A percentile compares a stretch with the other conserved stretches of the same genome.
Conservation (phyloP, 2,329 filamentous ascomycete genomes). For the Aureobasidium zeae region DNA sequence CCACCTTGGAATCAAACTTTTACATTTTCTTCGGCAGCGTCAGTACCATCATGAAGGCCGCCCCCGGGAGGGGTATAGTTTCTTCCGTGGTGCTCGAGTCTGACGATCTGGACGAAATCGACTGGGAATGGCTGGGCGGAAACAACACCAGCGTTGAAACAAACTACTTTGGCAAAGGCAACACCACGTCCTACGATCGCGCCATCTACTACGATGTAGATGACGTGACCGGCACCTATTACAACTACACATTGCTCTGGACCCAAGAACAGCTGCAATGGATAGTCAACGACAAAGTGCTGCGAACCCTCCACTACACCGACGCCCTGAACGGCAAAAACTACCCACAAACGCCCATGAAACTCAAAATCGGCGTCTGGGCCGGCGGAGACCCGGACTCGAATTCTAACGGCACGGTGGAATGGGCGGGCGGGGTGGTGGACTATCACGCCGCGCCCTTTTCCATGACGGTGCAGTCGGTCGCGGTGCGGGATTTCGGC, state of each 20-base stretch:
- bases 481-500: slow-evolving; percentile 28
- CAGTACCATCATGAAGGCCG: slow-evolving; percentile 68
- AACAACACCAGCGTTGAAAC: slow-evolving; percentile 54
- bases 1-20: slow-evolving; percentile 68
- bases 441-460: slow-evolving; percentile 29
- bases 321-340: slow-evolving; percentile 47
- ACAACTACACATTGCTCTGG: slow-evolving; percentile 67
- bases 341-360: slow-evolving; percentile 70
- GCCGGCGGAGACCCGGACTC: slow-evolving; percentile 75
- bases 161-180: slow-evolving; percentile 70
- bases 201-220: slow-evolving; percentile 51
- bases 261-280: slow-evolving; percentile 57
- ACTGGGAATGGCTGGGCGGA: slow-evolving; percentile 72
- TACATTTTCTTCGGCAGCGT: slow-evolving; percentile 81
- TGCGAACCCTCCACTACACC: slow-evolving; percentile 50
- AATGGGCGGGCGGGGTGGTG: slow-evolving; percentile 31
- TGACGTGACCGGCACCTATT: slow-evolving; percentile 48
- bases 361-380: slow-evolving; percentile 65
- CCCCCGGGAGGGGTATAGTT: slow-evolving; percentile 65
- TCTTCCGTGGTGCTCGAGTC: slow-evolving; percentile 75
- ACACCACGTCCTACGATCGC: slow-evolving; percentile 57
- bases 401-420: slow-evolving; percentile 28
- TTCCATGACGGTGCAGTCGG: slow-evolving; percentile 28
- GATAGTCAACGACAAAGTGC: slow-evolving; percentile 57
- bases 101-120: slow-evolving; percentile 77